Base-by-base conservation (phyloP, 768 basidiomycete species). In the Gloeopeniophorella convolvens region DNA sequence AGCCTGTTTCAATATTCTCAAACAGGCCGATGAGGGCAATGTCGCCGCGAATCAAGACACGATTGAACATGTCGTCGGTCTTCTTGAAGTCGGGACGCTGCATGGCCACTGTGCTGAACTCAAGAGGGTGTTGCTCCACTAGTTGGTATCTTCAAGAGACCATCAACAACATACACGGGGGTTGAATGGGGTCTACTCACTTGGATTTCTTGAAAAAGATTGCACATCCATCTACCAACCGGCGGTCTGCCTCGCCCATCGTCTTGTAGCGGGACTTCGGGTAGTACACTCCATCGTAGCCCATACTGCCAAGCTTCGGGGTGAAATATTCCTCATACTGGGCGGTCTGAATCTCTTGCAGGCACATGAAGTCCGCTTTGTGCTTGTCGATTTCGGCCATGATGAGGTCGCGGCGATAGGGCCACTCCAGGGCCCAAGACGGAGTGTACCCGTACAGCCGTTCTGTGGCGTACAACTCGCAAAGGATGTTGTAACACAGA, bases 1-100 rank as follows among this genome's bases (percentile, higher is more conserved):
- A 83, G 34, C 93, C 93, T 0, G 93, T 89, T 33, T 80, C 76
- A 54, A 79, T 80, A 68, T 87, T 85, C 71, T 99, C 96, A 62
- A 98, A 75, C 26, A 91, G 76, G 59, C 82, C 82, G 50, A 94
- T 73, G 56, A 92, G 81, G 39, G 92, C 92, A 56, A 98, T 89
- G 62, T 97, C 82, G 67, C 98, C 95, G 65, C 91, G 89, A 55
- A 87, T 86, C 59, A 97, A 78, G 47, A 98, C 92, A 27, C 96
- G 91, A 63, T 97, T 97, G 78, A 97, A 98, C 93, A 98, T 94
- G 72, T 97, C 95, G 62, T 98, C 93, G 15, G 92, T 95, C 70
- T 93, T 92, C 75, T 92, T 91, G 72, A 93, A 91, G 65, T 94
- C 92, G 42, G 85, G 80, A 23, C 92, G 82, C 60, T 91, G 88